Percentiles rank a stretch among this genome's conserved stretches.
These are phyloP conservation scores for Begonia fuchsioides DNA, from an alignment of 306 rosid genomes.

Conservation along the genomic window DNA sequence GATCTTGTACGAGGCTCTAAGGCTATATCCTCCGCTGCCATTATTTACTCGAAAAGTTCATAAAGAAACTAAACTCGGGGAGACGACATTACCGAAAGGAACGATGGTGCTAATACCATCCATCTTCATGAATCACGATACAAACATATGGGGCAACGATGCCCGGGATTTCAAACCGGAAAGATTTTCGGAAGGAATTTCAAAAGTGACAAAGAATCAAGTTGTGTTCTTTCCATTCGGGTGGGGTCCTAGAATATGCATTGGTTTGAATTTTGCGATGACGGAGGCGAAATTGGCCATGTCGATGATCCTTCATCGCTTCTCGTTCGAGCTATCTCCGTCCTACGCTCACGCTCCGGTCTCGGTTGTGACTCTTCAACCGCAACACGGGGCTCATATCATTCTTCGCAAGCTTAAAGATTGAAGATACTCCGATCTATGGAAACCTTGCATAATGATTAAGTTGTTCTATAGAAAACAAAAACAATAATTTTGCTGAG, in stretches of 20 bases:
- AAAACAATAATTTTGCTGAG: too few species aligned
- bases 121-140: conserved; percentile 23
- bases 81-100: conserved; percentile 25
- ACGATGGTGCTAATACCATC: conserved; percentile 14
- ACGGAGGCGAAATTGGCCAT: too few species aligned
- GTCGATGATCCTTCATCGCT: too few species aligned
- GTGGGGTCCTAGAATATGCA: conserved; percentile 19
- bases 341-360: conserved; percentile 22
- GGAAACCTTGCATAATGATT: too few species aligned
- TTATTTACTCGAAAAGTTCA: not conserved
- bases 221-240: too few species aligned
- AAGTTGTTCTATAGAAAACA: too few species aligned
- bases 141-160: conserved; percentile 43
- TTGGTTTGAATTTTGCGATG: not conserved
- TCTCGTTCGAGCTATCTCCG: conserved; percentile 16
- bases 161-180: conserved; percentile 42
- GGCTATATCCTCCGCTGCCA: conserved; percentile 28
- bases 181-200: conserved; percentile 37
- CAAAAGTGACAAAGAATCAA: conserved; percentile 32
- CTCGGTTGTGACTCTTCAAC: conserved; percentile 1
- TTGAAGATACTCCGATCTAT: too few species aligned
- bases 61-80: conserved; percentile 22
- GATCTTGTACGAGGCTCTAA: conserved; percentile 30
- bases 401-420: conserved; percentile 10
- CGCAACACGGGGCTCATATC: conserved; percentile 21